These are phyloP conservation scores for Ailanthus altissimus DNA, from an alignment of 345 rosid genomes.

Conservation along the genomic window DNA sequence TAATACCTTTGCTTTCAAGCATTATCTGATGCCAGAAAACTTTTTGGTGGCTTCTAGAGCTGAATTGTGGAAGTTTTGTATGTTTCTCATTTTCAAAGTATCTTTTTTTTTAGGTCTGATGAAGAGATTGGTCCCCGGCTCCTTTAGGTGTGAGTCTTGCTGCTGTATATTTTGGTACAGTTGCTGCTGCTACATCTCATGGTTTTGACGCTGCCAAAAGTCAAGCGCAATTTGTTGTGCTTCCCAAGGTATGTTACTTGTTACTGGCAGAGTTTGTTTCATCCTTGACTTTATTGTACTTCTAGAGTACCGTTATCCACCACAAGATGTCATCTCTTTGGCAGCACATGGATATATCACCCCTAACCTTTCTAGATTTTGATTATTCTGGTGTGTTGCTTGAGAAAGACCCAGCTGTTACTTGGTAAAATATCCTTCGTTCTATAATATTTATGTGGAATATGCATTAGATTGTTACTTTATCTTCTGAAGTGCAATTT, in stretches of 20 bases:
- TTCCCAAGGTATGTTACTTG: slow-evolving; percentile 66
- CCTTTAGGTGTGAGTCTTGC: slow-evolving; percentile 70
- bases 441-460: no score
- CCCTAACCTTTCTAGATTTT: no score
- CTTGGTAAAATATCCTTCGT: no score
- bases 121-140: slow-evolving; percentile 77
- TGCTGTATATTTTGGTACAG: slow-evolving; percentile 75
- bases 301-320: neutral
- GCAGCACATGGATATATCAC: neutral
- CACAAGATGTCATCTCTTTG: no score
- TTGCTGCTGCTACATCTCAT: slow-evolving; percentile 94
- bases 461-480: neutral
- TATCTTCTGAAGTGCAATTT: neutral
- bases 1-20: neutral
- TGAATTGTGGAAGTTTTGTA: neutral
- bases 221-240: slow-evolving; percentile 73
- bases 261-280: neutral
- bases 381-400: no score
- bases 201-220: slow-evolving; percentile 84
- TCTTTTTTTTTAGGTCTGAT: slow-evolving; percentile 49
- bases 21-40: neutral
- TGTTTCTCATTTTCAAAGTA: neutral
- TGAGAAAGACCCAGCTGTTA: no score
- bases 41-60: neutral
- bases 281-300: neutral